Base-by-base conservation (phyloP, 148 eudicot species). In the Fagopyrum tataricum region DNA sequence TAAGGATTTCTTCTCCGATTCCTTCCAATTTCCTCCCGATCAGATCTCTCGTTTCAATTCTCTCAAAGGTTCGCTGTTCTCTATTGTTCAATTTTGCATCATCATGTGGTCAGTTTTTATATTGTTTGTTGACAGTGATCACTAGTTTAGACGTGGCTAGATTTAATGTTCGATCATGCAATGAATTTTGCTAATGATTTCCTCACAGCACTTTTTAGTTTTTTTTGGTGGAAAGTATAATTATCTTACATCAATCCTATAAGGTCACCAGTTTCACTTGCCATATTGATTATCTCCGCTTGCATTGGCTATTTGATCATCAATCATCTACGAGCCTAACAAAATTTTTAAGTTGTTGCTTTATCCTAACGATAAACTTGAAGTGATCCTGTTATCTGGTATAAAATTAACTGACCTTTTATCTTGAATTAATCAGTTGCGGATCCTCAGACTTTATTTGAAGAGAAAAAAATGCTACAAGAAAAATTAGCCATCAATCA, bases 41-140 rank as follows among this genome's bases (percentile, higher is more conserved):
- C 99, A 87, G 86, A 96, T 96, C 87, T 81, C 97, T 59, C 96
- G 96, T 75, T 90, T 90, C 77, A 92, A 90, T 87, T 80, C 96
- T 59, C 94, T 96, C 74, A 84, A 90, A 88, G 97, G 99, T 96
- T 31, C 37, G 37, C 0, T 31, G 37, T 31, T 55, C 61, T 7
- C 4, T 11, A 55, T 55, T 55, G 26, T 55, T 26, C 61, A 20
- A 53, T 55, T 20, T 20, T 9, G 31, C 61, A 55, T 20, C 11
- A 55, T 55, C 61, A 7, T 31, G 37, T 31, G 2, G 2, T 31
- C 2, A 31, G 1, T 31, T 31, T 31, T 31, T 2, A 1, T 31
- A 13, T 46, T 10, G 49, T 46, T 10, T 46, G 3, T 10, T 46
- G 49, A 6, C 8, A 10, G 49, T 46, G 49, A 46, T 46, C 49